Evolutionary conservation across 352 stramenopile species (phyloP).

Genomic region (Achlya hypogyna): DNA sequence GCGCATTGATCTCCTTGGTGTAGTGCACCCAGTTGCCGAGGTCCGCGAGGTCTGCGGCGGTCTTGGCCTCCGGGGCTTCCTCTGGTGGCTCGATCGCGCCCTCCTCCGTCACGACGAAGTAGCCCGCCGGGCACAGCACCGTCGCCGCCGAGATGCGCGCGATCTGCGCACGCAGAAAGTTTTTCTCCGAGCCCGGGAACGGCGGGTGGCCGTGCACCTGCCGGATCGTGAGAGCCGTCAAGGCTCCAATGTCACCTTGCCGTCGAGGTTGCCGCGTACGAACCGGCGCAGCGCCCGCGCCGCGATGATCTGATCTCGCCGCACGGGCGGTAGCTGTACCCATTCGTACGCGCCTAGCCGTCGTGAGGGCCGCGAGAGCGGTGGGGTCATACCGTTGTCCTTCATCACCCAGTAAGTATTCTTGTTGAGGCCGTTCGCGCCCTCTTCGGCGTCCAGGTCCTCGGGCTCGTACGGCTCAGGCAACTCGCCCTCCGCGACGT

Average conservation of each 20-base stretch:
- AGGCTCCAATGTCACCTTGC: conserved; percentile 29
- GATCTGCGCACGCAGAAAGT: conserved; percentile 85
- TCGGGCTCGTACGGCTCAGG: conserved; percentile 39
- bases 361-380: neutral
- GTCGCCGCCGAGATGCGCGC: conserved; percentile 78
- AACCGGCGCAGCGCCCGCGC: conserved; percentile 71
- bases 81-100: conserved; percentile 55
- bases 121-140: conserved; percentile 74
- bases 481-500: conserved; percentile 74
- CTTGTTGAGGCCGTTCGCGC: conserved; percentile 65
- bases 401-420: conserved; percentile 87
- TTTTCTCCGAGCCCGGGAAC: conserved; percentile 79
- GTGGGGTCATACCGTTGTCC: conserved; percentile 36
- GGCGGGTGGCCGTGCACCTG: conserved; percentile 69
- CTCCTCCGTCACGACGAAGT: conserved; percentile 72
- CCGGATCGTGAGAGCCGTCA: too few species aligned
- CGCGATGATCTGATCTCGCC: conserved; percentile 62
- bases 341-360: conserved; percentile 47
- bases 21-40: conserved; percentile 82
- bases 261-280: conserved; percentile 76
- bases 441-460: conserved; percentile 61
- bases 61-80: conserved; percentile 62
- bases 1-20: conserved; percentile 77
- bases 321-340: conserved; percentile 71
- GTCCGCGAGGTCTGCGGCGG: conserved; percentile 55